Evolutionary conservation across 352 stramenopile species (phyloP).

Genomic region (Phytophthora agathidicida): DNA sequence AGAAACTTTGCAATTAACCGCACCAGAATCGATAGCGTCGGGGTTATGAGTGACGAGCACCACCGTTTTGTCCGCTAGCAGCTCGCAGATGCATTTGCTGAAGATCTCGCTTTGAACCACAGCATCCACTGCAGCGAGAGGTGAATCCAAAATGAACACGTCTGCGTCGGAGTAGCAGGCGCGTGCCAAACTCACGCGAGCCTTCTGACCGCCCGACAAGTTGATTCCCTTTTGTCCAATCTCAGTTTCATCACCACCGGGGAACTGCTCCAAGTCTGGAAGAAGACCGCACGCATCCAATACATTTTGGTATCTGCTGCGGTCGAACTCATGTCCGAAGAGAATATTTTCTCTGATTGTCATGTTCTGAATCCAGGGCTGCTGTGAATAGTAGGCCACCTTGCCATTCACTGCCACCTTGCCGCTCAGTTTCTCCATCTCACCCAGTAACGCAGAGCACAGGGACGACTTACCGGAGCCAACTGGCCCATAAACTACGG

Average conservation of each 20-base stretch:
- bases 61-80: slow-evolving; percentile 59
- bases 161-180: slow-evolving; percentile 61
- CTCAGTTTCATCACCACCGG: slow-evolving; percentile 88
- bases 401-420: slow-evolving; percentile 41
- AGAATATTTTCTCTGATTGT: slow-evolving; percentile 94
- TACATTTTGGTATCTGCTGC: slow-evolving; percentile 47
- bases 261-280: slow-evolving; percentile 85
- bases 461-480: slow-evolving; percentile 65
- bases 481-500: slow-evolving; percentile 52
- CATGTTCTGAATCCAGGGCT: slow-evolving; percentile 95
- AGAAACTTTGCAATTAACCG: slow-evolving; percentile 16
- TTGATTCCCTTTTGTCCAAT: slow-evolving; percentile 97
- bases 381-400: slow-evolving; percentile 79
- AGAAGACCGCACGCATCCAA: slow-evolving; percentile 77
- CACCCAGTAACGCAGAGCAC: slow-evolving; percentile 52
- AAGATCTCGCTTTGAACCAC: slow-evolving; percentile 93
- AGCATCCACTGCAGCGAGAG: slow-evolving; percentile 91
- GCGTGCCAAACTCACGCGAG: slow-evolving; percentile 63
- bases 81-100: slow-evolving; percentile 30
- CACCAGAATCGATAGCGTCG: slow-evolving; percentile 44
- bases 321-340: slow-evolving; percentile 75
- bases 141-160: slow-evolving; percentile 91
- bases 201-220: slow-evolving; percentile 93
- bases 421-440: slow-evolving; percentile 83
- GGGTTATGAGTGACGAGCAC: slow-evolving; percentile 92